Evolutionary conservation across 2,329 filamentous ascomycete genomes (phyloP), one percentile per base, ranked within the genome.

Genomic region (Neonectria coccinea): DNA sequence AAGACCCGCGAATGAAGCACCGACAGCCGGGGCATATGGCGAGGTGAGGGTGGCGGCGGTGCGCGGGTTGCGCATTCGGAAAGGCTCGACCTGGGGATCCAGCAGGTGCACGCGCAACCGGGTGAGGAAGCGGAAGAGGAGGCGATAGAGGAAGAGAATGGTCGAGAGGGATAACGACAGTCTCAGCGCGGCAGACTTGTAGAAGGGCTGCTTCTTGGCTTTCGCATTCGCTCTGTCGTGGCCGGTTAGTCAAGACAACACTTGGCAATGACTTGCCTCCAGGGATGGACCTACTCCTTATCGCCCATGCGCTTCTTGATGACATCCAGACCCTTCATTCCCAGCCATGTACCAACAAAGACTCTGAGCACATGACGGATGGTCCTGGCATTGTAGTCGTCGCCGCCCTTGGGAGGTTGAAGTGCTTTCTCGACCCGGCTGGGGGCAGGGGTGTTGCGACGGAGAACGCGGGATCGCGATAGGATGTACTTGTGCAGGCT

Each of bases 41-140:
- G 93, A 97, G 0, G 94, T 97, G 62, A 99, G 84, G 0, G 92
- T 88, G 20, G 84, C 84, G 0, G 92, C 86, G 12, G 94, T 88
- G 18, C 88, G 87, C 1, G 94, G 94, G 74, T 98, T 97, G 58
- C 95, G 91, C 62, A 86, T 83, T 14, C 94, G 88, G 79, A 98
- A 97, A 0, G 92, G 91, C 59, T 87, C 86, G 1, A 94, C 93
- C 61, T 92, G 88, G n/a, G 92, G 87, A 39, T 91, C 90, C 45
- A 97, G 88, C 4, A 99, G 84, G 68, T 93, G 93, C 1, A 87
- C 84, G 52, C 95, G 90, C 47, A 98, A 83, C 29, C 93, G 88
- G 27, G 88, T 87, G 73, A 98, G 92, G 84, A 98, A 97, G 64
- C 95, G 92, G 80, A 95, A 93, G 27, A 98, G 88, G 1, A 97